Conservation (phyloP, 2,329 filamentous ascomycete species). For the Phialophora chinensis region DNA sequence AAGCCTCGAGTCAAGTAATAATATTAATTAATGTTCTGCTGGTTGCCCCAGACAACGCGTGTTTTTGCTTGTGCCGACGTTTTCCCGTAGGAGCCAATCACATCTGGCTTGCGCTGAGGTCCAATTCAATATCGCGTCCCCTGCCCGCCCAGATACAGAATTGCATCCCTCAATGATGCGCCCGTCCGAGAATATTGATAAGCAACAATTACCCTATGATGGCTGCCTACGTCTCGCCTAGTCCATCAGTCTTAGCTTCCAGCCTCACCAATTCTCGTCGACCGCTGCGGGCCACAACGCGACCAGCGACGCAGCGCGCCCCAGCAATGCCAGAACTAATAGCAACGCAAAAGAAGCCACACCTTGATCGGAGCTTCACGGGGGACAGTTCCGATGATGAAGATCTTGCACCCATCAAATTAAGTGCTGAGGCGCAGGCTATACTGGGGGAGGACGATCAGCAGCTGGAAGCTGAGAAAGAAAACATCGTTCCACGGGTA, state of each 20-base stretch:
- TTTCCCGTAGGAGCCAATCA: conserved; percentile 9
- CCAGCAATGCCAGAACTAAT: conserved; percentile 14
- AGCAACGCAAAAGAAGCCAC: conserved; percentile 3
- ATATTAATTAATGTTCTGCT: conserved; percentile 16
- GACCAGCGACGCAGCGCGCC: conserved; percentile 21
- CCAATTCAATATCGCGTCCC: conserved; percentile 24
- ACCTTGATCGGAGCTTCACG: conserved; percentile 42
- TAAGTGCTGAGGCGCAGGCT: conserved; percentile 89
- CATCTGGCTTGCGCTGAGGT: background rate
- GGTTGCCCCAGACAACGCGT: conserved; percentile 16
- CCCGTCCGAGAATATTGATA: conserved; percentile 28
- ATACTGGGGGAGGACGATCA: conserved; percentile 68
- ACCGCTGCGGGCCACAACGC: conserved; percentile 44
- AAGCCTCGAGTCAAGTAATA: conserved; percentile 8
- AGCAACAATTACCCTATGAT: conserved; percentile 33
- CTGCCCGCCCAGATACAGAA: conserved; percentile 1
- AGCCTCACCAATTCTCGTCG: conserved; percentile 46
- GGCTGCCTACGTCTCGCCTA: conserved; percentile 46
- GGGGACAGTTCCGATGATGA: conserved; percentile 95
- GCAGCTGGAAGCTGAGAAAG: conserved; percentile 51
- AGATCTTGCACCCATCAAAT: conserved; percentile 87
- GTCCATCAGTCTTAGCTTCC: conserved; percentile 47
- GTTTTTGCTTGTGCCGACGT: conserved; percentile 9
- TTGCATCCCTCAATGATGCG: conserved; percentile 24
- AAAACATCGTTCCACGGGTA: conserved; percentile 29